Conservation (phyloP, 148 eudicot species). For the Vaccinium darrowii region DNA sequence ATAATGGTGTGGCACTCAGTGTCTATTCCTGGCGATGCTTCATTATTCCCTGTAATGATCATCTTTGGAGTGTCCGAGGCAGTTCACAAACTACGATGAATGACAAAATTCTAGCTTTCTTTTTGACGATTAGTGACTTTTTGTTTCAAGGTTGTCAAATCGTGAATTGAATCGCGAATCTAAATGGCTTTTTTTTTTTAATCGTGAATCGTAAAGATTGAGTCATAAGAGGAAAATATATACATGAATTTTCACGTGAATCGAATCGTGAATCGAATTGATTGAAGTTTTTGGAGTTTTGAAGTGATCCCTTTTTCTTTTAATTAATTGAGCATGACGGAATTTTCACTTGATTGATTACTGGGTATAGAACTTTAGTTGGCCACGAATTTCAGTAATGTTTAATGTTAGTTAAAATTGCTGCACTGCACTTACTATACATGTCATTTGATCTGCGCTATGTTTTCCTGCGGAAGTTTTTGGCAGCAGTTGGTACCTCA, state of each 20-base stretch:
- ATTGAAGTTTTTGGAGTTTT: too few relatives aligned
- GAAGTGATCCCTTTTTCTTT: background rate
- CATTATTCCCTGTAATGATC: conserved; percentile 2
- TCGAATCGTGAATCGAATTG: too few relatives aligned
- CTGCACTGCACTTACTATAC: background rate
- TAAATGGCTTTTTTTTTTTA: too few relatives aligned
- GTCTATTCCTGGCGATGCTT: background rate
- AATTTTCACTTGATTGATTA: background rate
- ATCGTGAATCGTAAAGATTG: too few relatives aligned
- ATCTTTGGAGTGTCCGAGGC: background rate
- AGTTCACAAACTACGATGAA: background rate
- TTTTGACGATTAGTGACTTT: background rate
- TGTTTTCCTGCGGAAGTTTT: background rate
- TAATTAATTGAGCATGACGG: background rate
- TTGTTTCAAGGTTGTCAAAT: background rate
- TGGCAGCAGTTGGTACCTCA: background rate
- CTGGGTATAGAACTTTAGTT: background rate
- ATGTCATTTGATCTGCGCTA: background rate
- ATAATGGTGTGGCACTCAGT: background rate
- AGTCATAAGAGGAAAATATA: too few relatives aligned
- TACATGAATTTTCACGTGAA: too few relatives aligned
- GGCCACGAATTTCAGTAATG: background rate
- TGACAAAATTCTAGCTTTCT: background rate
- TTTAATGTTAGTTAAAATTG: background rate
- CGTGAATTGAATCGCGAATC: too few relatives aligned